Conservation (phyloP, 2,329 filamentous ascomycete species). For the Chaetothyriales sp. region DNA sequence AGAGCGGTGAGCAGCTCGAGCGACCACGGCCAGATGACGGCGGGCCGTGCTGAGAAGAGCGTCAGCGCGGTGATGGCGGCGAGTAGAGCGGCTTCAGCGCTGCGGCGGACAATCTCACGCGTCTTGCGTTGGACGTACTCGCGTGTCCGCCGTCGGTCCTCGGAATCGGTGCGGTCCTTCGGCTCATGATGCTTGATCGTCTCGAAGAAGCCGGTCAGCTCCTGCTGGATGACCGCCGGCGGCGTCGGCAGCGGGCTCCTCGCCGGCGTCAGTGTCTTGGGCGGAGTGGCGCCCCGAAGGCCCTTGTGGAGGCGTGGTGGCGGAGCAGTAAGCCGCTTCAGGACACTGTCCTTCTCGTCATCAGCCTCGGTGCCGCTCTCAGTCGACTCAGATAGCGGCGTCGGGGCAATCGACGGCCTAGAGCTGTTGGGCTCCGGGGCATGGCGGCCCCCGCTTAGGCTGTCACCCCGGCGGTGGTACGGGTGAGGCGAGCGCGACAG, state of each 20-base stretch:
- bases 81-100: conserved; percentile 42
- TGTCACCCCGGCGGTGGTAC: background rate
- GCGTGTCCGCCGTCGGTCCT: conserved; percentile 3
- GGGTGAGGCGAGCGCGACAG: background rate
- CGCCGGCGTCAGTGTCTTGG: conserved; percentile 11
- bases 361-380: conserved; percentile 93
- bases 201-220: conserved; percentile 9
- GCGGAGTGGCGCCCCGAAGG: conserved; percentile 37
- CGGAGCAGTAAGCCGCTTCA: conserved; percentile 74
- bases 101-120: conserved; percentile 33
- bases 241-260: conserved; percentile 15
- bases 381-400: conserved; percentile 38
- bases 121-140: conserved; percentile 23
- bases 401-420: background rate
- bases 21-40: background rate
- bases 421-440: background rate
- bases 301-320: conserved; percentile 63
- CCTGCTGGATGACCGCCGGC: conserved; percentile 11
- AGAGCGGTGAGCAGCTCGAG: conserved; percentile 9
- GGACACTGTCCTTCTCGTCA: conserved; percentile 63
- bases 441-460: background rate
- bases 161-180: background rate
- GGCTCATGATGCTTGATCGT: conserved; percentile 4
- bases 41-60: background rate
- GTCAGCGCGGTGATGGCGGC: conserved; percentile 32